Evolutionary conservation across 306 rosid species (phyloP), one percentile per base, ranked within the genome.

Genomic region (Malus asiatica): DNA sequence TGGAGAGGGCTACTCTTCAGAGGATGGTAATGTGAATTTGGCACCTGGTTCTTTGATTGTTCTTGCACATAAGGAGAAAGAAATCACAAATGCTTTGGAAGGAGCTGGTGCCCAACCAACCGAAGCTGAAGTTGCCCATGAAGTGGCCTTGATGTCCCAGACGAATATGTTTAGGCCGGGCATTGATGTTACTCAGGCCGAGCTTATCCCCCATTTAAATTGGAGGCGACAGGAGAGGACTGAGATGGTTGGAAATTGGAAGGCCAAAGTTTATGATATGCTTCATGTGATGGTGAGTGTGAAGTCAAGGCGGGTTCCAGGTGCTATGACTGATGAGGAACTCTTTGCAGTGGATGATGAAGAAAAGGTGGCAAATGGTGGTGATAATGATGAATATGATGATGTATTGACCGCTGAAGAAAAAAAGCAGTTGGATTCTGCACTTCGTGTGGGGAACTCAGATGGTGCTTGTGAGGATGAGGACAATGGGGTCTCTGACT

Each of bases 151-250:
- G 83, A 96, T 96, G 99, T 90, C 96, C 27, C 93, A 89, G 85
- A 93, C 98, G 25, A 96, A 93, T 77, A 90, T 96, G 99, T 96
- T 90, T 80, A 89, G 98, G 74, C 98, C 99, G 8, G 99, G 99
- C 61, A 90, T 96, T 84, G 98, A 91, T 85, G 99, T 96, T 73
- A 96, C 98, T 70, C 98, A 96, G 79, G 99, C 99, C 15, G 98
- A 93, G 88, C 98, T 96, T 75, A 83, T 93, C 86, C 91, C 99
- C 64, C 92, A 93, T 84, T 84, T 92, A 63, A 92, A 86, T 85
- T 96, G 99, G 99, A 93, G 99, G 88, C 90, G 99, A 59, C 99
- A 90, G 81, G 99, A 92, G 88, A 93, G 89, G 86, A 88, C 97
- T 13, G 99, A 96, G 94, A 80, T 87, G 89, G 96, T 96, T 68